A percentile compares a stretch with the other conserved stretches of the same genome.
phyloP scores from a whole-genome alignment of 148 eudicot genomes.

The Oxyria digyna region DNA sequence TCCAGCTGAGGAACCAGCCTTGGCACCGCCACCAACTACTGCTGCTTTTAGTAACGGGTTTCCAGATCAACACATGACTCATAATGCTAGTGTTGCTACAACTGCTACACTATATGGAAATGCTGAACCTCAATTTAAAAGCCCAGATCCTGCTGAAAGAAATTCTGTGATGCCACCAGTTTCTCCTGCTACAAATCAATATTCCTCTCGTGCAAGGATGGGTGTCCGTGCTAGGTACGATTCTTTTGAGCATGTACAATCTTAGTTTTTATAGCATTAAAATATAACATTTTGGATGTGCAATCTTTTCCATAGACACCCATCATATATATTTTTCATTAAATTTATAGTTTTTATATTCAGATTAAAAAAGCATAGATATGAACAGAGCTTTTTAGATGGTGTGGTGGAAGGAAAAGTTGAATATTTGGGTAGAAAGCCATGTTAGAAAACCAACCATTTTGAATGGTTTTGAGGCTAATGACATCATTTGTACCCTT shows the following conservation, averaged over 20 bases:
- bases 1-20: slow-evolving; percentile 58
- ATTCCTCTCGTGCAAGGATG: slow-evolving; percentile 67
- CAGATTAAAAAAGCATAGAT: too few species aligned
- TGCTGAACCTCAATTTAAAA: slow-evolving; percentile 32
- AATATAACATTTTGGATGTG: too few species aligned
- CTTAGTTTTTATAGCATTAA: too few species aligned
- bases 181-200: slow-evolving; percentile 62
- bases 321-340: too few species aligned
- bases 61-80: slow-evolving; percentile 34
- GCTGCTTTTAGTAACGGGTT: slow-evolving; percentile 42
- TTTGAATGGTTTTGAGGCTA: background rate
- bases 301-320: too few species aligned
- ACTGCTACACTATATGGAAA: slow-evolving; percentile 23
- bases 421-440: too few species aligned
- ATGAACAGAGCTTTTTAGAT: too few species aligned
- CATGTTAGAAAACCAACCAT: too few species aligned
- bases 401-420: too few species aligned
- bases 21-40: slow-evolving; percentile 69
- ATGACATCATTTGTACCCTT: background rate
- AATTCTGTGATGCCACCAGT: slow-evolving; percentile 63
- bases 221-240: slow-evolving; percentile 76
- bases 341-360: too few species aligned
- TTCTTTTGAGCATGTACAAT: too few species aligned
- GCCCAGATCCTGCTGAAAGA: slow-evolving; percentile 26
- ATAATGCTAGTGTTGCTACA: slow-evolving; percentile 25